These are phyloP conservation scores for Mortierella sp. DNA, from an alignment of 371 early-diverging fungal species.

Conservation along the genomic window DNA sequence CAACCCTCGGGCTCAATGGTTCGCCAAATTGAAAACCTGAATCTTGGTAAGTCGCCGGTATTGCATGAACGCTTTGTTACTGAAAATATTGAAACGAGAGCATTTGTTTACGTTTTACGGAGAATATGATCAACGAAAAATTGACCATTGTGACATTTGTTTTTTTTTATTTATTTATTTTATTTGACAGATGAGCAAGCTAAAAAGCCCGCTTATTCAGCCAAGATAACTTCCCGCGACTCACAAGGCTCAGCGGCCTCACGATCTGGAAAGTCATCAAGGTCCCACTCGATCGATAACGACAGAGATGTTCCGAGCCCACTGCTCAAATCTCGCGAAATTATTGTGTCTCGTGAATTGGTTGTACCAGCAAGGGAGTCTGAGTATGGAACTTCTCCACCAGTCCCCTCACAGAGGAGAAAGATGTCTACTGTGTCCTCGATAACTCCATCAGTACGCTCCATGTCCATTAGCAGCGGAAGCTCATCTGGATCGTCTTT, in stretches of 20 bases:
- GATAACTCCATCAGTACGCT: slow-evolving; percentile 33
- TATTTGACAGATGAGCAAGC: slow-evolving; percentile 31
- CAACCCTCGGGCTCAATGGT: slow-evolving; percentile 37
- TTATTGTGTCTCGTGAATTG: slow-evolving; percentile 1
- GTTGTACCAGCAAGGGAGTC: no score
- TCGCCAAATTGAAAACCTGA: slow-evolving; percentile 43
- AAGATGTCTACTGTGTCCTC: slow-evolving; percentile 52
- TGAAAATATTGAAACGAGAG: neutral
- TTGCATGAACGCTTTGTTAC: neutral
- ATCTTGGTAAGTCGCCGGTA: slow-evolving; percentile 31
- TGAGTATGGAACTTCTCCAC: slow-evolving; percentile 3
- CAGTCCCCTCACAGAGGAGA: slow-evolving; percentile 37
- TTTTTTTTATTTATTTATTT: neutral
- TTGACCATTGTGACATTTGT: neutral
- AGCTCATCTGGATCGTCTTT: slow-evolving; percentile 40
- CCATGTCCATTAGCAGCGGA: slow-evolving; percentile 56
- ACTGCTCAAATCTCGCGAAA: slow-evolving; percentile 40
- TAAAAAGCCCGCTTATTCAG: slow-evolving; percentile 52
- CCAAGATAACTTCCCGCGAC: slow-evolving; percentile 49
- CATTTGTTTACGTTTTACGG: neutral
- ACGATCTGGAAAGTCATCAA: slow-evolving; percentile 36
- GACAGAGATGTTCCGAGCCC: slow-evolving; percentile 33
- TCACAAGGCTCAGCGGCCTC: slow-evolving; percentile 41
- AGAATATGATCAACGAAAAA: neutral
- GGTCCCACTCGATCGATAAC: slow-evolving; percentile 43